phyloP scores from a whole-genome alignment of 495 filamentous ascomycete species.

The Aspergillus egyptiacus region DNA sequence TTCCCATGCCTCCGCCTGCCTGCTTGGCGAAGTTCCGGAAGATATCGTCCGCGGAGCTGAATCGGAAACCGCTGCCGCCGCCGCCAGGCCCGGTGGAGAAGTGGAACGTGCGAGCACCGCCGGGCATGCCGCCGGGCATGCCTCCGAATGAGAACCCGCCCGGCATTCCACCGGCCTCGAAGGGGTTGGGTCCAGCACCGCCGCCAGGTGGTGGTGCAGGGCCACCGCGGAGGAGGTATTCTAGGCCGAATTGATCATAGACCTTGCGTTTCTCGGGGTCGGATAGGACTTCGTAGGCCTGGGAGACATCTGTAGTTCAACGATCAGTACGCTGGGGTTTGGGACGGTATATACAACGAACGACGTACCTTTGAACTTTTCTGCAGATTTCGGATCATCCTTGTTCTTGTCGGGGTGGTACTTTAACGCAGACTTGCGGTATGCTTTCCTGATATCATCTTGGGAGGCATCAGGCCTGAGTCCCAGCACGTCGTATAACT shows the following conservation, averaged over 20 bases:
- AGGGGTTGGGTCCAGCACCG: conserved; percentile 41
- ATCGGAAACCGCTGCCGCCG: conserved; percentile 58
- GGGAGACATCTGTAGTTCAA: conserved; percentile 71
- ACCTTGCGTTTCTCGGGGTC: conserved; percentile 95
- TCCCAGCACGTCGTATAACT: conserved; percentile 72
- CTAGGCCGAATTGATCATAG: conserved; percentile 92
- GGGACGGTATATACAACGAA: background rate
- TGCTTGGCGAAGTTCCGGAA: conserved; percentile 78
- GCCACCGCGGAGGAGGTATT: conserved; percentile 85
- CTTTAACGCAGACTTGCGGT: conserved; percentile 88
- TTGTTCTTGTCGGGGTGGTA: conserved; percentile 97
- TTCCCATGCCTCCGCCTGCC: conserved; percentile 39
- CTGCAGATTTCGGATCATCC: conserved; percentile 71
- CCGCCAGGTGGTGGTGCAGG: conserved; percentile 56
- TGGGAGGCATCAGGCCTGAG: conserved; percentile 73
- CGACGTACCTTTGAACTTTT: conserved; percentile 74
- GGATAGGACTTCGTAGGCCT: conserved; percentile 95
- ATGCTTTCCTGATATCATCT: conserved; percentile 97
- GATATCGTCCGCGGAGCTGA: conserved; percentile 76
- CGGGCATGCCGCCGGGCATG: conserved; percentile 52
- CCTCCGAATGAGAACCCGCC: conserved; percentile 48
- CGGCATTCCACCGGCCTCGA: conserved; percentile 51
- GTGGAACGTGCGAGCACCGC: conserved; percentile 63
- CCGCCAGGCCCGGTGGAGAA: conserved; percentile 59
- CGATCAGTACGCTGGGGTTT: conserved; percentile 8